A percentile compares a stretch with the other conserved stretches of the same genome.
phyloP scores from a whole-genome alignment of 1,284 basidiomycete species.

The Xerocomus nothofagi region DNA sequence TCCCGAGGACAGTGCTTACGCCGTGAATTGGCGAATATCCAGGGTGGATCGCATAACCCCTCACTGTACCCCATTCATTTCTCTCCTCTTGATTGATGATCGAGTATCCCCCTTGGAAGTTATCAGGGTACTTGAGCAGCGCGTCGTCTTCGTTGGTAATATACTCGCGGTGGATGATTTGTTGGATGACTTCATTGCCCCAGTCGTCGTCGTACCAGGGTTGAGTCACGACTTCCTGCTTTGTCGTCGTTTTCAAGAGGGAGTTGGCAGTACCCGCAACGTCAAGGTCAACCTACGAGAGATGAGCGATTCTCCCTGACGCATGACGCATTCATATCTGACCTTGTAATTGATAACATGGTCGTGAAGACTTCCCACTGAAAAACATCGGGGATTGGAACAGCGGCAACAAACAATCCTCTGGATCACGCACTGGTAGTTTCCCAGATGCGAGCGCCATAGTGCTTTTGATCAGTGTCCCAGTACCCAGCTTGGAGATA shows the following conservation, averaged over 20 bases:
- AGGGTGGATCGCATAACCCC: slow-evolving; percentile 58
- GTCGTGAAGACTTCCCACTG: slow-evolving; percentile 67
- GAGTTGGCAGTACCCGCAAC: slow-evolving; percentile 59
- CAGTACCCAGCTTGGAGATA: slow-evolving; percentile 66
- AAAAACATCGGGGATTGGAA: not conserved
- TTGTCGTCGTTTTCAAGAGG: slow-evolving; percentile 50
- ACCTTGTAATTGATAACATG: slow-evolving; percentile 68
- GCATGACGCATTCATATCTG: not conserved
- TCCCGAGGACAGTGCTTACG: slow-evolving; percentile 32
- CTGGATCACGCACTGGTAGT: slow-evolving; percentile 45
- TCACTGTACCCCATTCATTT: slow-evolving; percentile 57
- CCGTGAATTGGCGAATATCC: slow-evolving; percentile 53
- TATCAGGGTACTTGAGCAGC: slow-evolving; percentile 50
- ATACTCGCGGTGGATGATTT: slow-evolving; percentile 49
- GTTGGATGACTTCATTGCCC: slow-evolving; percentile 54
- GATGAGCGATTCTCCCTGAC: slow-evolving; percentile 12
- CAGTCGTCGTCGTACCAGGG: slow-evolving; percentile 66
- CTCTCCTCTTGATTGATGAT: slow-evolving; percentile 58
- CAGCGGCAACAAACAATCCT: not conserved
- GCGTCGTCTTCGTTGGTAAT: slow-evolving; percentile 60
- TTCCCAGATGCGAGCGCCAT: slow-evolving; percentile 57
- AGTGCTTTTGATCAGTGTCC: slow-evolving; percentile 48
- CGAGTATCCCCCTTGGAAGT: slow-evolving; percentile 56
- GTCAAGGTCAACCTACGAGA: slow-evolving; percentile 52
- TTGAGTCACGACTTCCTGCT: slow-evolving; percentile 48